Evolutionary conservation across 768 basidiomycete genomes (phyloP).

Genomic region (Tephrocybe sp.): DNA sequence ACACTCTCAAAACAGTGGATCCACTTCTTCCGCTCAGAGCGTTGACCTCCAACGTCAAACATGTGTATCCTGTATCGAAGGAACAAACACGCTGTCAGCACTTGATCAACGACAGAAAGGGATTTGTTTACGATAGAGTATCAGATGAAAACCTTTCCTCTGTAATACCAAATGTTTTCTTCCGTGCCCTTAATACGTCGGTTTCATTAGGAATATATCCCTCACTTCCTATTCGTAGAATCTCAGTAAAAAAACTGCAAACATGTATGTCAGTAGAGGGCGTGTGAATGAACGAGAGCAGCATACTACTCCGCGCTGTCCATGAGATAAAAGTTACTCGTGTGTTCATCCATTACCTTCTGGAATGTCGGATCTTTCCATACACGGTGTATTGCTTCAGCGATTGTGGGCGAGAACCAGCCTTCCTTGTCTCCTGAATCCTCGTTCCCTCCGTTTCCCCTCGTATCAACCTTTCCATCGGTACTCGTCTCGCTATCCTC

Average conservation of each 20-base stretch:
- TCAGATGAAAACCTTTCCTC: conserved; percentile 81
- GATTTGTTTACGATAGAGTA: conserved; percentile 41
- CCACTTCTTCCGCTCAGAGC: conserved; percentile 82
- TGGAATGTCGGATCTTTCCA: conserved; percentile 67
- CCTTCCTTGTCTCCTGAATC: not conserved
- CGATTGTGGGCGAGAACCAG: conserved; percentile 57
- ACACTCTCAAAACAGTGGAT: conserved; percentile 37
- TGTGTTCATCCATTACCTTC: conserved; percentile 52
- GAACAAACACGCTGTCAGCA: too few species aligned
- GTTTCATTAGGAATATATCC: conserved; percentile 81
- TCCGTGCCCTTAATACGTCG: conserved; percentile 80
- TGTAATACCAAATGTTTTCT: conserved; percentile 86
- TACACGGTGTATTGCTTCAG: conserved; percentile 61
- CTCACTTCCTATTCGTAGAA: conserved; percentile 70
- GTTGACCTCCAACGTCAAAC: conserved; percentile 80
- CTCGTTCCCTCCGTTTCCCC: not conserved
- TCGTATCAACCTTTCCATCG: not conserved
- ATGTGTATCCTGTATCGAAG: conserved; percentile 51
- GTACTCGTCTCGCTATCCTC: not conserved
- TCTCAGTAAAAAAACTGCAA: conserved; percentile 78
- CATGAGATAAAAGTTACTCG: conserved; percentile 87
- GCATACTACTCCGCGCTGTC: conserved; percentile 89
- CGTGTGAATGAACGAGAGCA: too few species aligned
- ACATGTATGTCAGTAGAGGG: not conserved
- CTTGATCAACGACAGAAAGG: too few species aligned